These are phyloP conservation scores for Noccaea caerulescens DNA, from an alignment of 345 rosid genomes.

Conservation along the genomic window DNA sequence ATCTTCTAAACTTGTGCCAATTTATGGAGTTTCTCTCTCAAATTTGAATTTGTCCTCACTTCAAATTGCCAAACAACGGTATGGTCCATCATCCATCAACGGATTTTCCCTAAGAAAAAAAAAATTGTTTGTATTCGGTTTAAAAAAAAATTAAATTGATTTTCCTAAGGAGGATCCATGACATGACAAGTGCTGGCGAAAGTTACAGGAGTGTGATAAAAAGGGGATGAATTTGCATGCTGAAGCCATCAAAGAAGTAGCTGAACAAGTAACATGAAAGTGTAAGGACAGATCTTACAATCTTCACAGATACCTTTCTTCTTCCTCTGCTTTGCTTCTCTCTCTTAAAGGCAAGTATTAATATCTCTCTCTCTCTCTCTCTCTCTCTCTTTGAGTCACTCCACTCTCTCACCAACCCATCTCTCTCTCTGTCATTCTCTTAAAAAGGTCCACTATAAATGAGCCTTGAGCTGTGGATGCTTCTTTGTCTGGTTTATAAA, in stretches of 20 bases:
- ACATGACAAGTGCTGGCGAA: slow-evolving; percentile 40
- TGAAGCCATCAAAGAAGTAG: slow-evolving; percentile 40
- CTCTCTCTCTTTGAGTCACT: slow-evolving; percentile 37
- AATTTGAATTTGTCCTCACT: slow-evolving; percentile 35
- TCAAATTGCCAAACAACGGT: slow-evolving; percentile 32
- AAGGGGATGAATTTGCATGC: slow-evolving; percentile 45
- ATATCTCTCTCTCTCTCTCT: slow-evolving; percentile 38
- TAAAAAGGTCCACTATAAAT: slow-evolving; percentile 43
- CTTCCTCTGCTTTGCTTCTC: not conserved
- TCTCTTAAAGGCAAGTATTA: slow-evolving; percentile 39
- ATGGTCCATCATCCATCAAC: slow-evolving; percentile 36
- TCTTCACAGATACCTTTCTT: slow-evolving; percentile 55
- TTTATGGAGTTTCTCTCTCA: not conserved
- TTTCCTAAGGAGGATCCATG: slow-evolving; percentile 10
- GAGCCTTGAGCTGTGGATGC: slow-evolving; percentile 48
- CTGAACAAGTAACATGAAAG: slow-evolving; percentile 44
- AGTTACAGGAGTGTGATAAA: slow-evolving; percentile 28
- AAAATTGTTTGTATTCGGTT: not conserved
- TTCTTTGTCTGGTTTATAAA: slow-evolving; percentile 38
- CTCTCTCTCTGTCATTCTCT: slow-evolving; percentile 45
- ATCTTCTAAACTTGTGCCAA: slow-evolving; percentile 27
- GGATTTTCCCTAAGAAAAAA: not conserved
- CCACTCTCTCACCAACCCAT: slow-evolving; percentile 48
- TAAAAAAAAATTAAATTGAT: not conserved
- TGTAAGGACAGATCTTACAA: slow-evolving; percentile 41